A percentile compares a stretch with the other conserved stretches of the same genome.
Evolutionary conservation across 2,329 filamentous ascomycete species (phyloP).

Genomic region (Penicillium sclerotigenum): DNA sequence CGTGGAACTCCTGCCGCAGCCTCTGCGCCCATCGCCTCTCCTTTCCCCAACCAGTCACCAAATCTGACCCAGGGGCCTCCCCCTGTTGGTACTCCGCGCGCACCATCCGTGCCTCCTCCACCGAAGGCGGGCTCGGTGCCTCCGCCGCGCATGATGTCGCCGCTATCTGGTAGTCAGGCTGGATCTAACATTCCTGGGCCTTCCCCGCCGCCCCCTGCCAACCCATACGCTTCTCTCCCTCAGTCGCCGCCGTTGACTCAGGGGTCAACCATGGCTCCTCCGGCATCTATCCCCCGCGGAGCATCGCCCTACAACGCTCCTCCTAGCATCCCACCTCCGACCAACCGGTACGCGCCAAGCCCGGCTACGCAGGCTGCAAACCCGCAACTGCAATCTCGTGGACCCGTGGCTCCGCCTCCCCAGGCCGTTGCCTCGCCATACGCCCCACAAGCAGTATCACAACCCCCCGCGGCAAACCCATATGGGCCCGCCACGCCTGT

Average conservation of each 20-base stretch:
- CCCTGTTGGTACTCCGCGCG: slow-evolving; percentile 58
- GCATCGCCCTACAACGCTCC: slow-evolving; percentile 84
- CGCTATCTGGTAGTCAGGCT: slow-evolving; percentile 56
- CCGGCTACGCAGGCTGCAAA: slow-evolving; percentile 55
- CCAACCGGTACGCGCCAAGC: slow-evolving; percentile 71
- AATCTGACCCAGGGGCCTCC: slow-evolving; percentile 43
- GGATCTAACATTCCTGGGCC: slow-evolving; percentile 62
- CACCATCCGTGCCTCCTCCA: slow-evolving; percentile 74
- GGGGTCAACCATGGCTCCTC: slow-evolving; percentile 45
- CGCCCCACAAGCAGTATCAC: slow-evolving; percentile 51
- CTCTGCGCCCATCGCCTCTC: slow-evolving; percentile 64
- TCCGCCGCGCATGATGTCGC: slow-evolving; percentile 67
- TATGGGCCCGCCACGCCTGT: slow-evolving; percentile 50
- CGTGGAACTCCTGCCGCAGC: slow-evolving; percentile 67
- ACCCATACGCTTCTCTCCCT: slow-evolving; percentile 38
- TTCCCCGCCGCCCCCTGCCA: slow-evolving; percentile 44
- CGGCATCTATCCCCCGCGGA: slow-evolving; percentile 61
- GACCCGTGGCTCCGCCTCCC: slow-evolving; percentile 50
- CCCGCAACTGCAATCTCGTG: slow-evolving; percentile 45
- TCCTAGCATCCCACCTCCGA: slow-evolving; percentile 64
- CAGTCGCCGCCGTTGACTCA: slow-evolving; percentile 42
- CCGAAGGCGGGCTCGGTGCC: slow-evolving; percentile 69
- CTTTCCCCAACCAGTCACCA: slow-evolving; percentile 67
- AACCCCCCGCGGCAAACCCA: slow-evolving; percentile 39
- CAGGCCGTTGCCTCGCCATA: slow-evolving; percentile 51